Base-by-base conservation (phyloP, 164 flowering plant species). In the Magnolia officinalis region DNA sequence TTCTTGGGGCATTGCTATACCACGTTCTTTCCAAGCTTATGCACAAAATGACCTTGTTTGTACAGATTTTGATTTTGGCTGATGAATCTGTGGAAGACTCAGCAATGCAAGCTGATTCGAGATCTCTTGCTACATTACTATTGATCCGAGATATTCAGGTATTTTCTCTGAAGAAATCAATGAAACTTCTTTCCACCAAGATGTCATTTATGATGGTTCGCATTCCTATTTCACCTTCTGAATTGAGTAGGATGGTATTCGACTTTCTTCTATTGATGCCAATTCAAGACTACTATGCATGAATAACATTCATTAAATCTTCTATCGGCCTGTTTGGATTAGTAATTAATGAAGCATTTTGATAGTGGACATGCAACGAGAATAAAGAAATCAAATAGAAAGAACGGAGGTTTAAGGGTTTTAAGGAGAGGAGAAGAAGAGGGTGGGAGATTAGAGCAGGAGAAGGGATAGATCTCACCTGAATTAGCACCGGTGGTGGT, bases 1-100 rank as follows among this genome's bases (percentile, higher is more conserved):
- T 55, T 55, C 45, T 37, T 55, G 16, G 61, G 18, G 18, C 13
- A 55, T 8, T 8, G 61, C 16, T 55, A 55, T 55, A 16, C 18
- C 10, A 11, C 61, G 0, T 11, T 7, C 49, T 31, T 52, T 58
- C 11, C 67, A 13, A 63, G 73, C 49, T 69, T 24, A 69, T 63
- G 45, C 24, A 55, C 50, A 29, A 24, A 75, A 64, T 69, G 18
- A 58, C 59, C 50, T 23, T 31, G 51, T 37, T 74, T 74, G 19
- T 81, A n/a, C 88, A 92, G 97, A 92, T 92, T 49, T 83, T 92
- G 72, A 92, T 90, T 84, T 80, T 90, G 85, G 97, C 97, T 74
- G 95, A 92, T 84, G 95, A 92, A 81, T 92, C 97, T 13, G 93
- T 92, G 59, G 97, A 92, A 81, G 97, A 92, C 81, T 92, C 97